phyloP scores from a whole-genome alignment of 768 basidiomycete species.

The Russula earlei region DNA sequence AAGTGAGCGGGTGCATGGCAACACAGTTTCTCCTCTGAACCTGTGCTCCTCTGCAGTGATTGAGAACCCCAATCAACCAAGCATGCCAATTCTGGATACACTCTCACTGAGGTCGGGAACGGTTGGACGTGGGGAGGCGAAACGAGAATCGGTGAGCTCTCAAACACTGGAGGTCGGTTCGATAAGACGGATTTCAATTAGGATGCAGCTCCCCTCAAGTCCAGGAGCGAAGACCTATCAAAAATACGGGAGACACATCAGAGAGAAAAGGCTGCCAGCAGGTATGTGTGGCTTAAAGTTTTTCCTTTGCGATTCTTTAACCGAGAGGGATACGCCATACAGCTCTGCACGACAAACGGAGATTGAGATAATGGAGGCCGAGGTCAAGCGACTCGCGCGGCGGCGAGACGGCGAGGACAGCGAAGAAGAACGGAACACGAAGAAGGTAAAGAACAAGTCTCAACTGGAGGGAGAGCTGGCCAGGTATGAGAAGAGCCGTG shows the following conservation, averaged over 20 bases:
- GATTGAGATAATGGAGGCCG: constrained; percentile 82
- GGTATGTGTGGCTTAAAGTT: constrained; percentile 31
- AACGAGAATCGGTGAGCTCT: constrained; percentile 5
- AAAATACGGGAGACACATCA: constrained; percentile 72
- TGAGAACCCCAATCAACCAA: constrained; percentile 26
- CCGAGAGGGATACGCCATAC: neutral
- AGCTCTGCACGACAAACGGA: constrained; percentile 63
- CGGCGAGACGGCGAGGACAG: constrained; percentile 50
- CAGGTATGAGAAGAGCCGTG: constrained; percentile 64
- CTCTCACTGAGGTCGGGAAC: neutral
- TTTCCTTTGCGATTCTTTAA: neutral
- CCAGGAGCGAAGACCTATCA: constrained; percentile 44
- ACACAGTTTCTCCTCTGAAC: neutral
- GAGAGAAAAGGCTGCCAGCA: constrained; percentile 52
- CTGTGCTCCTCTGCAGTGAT: constrained; percentile 24
- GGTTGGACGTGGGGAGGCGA: neutral
- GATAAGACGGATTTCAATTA: constrained; percentile 2
- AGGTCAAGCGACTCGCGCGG: constrained; percentile 70
- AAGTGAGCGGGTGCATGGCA: constrained; percentile 25
- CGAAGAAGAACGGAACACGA: constrained; percentile 52
- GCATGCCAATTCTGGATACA: constrained; percentile 11
- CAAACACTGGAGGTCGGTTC: neutral
- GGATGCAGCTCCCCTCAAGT: constrained; percentile 29
- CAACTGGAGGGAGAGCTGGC: constrained; percentile 74
- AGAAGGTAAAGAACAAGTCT: constrained; percentile 55